Conservation (phyloP, 2,329 filamentous ascomycete genomes). For the Cyclaneusma minus region DNA sequence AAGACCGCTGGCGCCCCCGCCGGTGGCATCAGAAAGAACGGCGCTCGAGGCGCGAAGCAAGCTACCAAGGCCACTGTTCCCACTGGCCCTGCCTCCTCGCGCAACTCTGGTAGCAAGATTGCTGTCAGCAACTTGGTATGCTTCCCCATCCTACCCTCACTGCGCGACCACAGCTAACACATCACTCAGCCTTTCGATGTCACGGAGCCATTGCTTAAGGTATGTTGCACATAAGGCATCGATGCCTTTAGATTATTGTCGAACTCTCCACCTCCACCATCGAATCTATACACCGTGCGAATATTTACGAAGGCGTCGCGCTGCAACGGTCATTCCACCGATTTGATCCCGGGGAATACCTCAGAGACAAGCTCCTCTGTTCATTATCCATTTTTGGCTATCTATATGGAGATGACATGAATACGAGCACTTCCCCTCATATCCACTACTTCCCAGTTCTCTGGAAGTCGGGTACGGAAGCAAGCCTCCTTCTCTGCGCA, state of each 20-base stretch:
- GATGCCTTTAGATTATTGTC: constrained; percentile 54
- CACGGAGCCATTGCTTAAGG: constrained; percentile 95
- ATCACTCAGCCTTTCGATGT: constrained; percentile 73
- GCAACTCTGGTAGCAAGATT: constrained; percentile 74
- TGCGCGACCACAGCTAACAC: constrained; percentile 3
- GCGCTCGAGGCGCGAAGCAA: constrained; percentile 43
- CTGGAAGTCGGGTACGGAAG: no score
- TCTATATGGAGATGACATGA: no score
- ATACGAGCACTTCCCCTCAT: no score
- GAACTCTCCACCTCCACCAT: constrained; percentile 37
- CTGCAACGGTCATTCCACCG: no score
- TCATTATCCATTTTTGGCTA: no score
- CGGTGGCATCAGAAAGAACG: constrained; percentile 72
- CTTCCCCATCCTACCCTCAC: constrained; percentile 7
- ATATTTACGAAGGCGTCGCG: no score
- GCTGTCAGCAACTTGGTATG: constrained; percentile 97
- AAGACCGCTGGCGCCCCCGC: constrained; percentile 48
- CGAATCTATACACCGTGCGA: constrained; percentile 9
- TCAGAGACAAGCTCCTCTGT: no score
- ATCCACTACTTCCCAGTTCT: no score
- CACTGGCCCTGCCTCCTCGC: constrained; percentile 44
- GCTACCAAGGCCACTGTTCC: constrained; percentile 44
- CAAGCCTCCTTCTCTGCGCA: no score
- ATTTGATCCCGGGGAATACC: constrained; percentile 11
- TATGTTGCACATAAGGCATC: constrained; percentile 89